Percentiles rank a stretch among this genome's conserved stretches.
Conservation (phyloP, 2,329 filamentous ascomycete species). For the Magnaporthiopsis incrustans region DNA sequence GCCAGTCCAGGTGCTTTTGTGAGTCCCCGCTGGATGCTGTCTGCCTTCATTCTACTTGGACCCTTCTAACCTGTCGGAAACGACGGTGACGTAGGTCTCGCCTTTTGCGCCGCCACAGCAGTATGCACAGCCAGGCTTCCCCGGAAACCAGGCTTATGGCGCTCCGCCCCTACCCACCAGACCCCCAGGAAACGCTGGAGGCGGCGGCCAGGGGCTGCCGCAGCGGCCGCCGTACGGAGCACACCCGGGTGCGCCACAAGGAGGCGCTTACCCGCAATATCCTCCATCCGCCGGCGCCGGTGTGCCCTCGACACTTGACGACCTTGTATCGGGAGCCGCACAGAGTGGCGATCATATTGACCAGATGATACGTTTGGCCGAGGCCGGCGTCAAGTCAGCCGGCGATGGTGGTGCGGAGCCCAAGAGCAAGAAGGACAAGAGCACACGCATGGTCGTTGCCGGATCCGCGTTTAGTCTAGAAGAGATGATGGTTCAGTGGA, state of each 20-base stretch:
- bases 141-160: slow-evolving; percentile 5
- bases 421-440: slow-evolving; percentile 43
- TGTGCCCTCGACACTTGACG: slow-evolving; percentile 36
- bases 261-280: neutral
- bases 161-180: slow-evolving; percentile 32
- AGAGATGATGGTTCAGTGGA: slow-evolving; percentile 67
- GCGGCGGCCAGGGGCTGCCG: slow-evolving; percentile 17
- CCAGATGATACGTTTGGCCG: slow-evolving; percentile 55
- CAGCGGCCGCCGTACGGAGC: slow-evolving; percentile 20
- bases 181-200: slow-evolving; percentile 29
- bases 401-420: slow-evolving; percentile 40
- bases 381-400: slow-evolving; percentile 48
- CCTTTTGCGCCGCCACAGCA: slow-evolving; percentile 34
- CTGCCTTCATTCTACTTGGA: neutral
- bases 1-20: slow-evolving; percentile 51
- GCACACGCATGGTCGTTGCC: slow-evolving; percentile 67
- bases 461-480: slow-evolving; percentile 76
- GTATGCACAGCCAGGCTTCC: slow-evolving; percentile 20
- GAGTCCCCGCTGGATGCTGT: slow-evolving; percentile 25
- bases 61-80: slow-evolving; percentile 14
- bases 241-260: slow-evolving; percentile 20
- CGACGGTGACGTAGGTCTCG: slow-evolving; percentile 23
- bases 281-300: slow-evolving; percentile 19
- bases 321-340: slow-evolving; percentile 35
- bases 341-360: slow-evolving; percentile 53